Conservation (phyloP, 768 basidiomycete genomes). For the Tubosaeta sp. region DNA sequence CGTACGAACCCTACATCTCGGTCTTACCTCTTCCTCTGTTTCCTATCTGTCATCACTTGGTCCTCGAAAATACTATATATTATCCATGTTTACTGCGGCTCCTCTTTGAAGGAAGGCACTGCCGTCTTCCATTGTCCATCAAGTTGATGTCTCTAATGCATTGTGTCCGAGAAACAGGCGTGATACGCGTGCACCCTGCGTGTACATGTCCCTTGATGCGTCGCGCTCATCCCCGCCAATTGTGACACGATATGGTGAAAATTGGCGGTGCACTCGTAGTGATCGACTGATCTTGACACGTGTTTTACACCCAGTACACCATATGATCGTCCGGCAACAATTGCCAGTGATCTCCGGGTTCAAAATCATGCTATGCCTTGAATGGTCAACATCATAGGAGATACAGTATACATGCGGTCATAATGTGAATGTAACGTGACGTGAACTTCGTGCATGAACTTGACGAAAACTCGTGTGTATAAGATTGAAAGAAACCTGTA, state of each 20-base stretch:
- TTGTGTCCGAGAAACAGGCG: not conserved
- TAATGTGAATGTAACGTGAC: not conserved
- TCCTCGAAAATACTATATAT: constrained; percentile 5
- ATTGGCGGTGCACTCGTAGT: not conserved
- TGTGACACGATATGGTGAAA: not conserved
- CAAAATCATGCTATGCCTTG: not conserved
- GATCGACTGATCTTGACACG: not conserved
- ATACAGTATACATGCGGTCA: not conserved
- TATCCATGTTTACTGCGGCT: not conserved
- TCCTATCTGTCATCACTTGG: not conserved
- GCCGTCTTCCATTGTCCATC: not conserved
- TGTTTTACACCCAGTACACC: not conserved
- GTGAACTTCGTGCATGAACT: not conserved
- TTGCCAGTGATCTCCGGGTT: not conserved
- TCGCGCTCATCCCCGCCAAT: not conserved
- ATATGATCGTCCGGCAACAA: not conserved
- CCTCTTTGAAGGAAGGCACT: not conserved
- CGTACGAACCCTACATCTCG: not conserved
- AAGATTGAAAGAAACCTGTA: not conserved
- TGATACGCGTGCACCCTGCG: not conserved
- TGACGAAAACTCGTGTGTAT: not conserved
- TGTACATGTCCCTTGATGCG: not conserved
- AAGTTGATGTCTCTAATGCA: not conserved
- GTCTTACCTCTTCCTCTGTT: constrained; percentile 1
- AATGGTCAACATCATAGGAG: not conserved